Base-by-base conservation (phyloP, 495 filamentous ascomycete genomes). In the Trichoderma orchidacearum region DNA sequence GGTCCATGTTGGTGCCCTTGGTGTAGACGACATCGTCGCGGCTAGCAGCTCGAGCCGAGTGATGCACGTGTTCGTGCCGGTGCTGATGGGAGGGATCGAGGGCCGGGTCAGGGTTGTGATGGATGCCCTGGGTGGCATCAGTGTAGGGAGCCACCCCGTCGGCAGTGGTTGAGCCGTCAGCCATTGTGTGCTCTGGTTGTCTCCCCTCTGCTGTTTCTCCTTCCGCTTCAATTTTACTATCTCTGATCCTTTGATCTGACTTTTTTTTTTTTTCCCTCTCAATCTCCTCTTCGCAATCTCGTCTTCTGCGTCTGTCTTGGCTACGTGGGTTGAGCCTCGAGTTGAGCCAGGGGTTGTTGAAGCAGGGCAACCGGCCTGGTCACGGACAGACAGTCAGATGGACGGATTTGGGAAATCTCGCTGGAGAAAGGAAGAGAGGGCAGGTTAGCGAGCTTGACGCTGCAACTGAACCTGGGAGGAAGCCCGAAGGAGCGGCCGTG, bases 21-120 rank as follows among this genome's bases (percentile, higher is more conserved):
- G 62, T 50, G 55, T 52, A 38, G 18, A 58, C 57, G 45, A 38
- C 56, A 58, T 65, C 59, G 45, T 65, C 63, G 27, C 56, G 53
- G 56, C 56, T 59, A 15, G 56, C 51, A n/a, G 32, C 25, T 17
- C 30, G 32, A 13, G n/a, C 34, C 27, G 27, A 30, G 53, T 55
- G 54, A 15, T 60, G 61, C n/a, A 60, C 51, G 30, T 56, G 56
- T 0, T 28, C 27, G 23, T 57, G 56, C 41, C 52, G 55, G 36
- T 56, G 55, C 38, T 56, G 56, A 45, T 57, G 28, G 2, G 21
- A 17, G 4, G 56, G 56, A 28, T 52, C 45, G 2, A 57, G 56
- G 11, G 48, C 56, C 29, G 56, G 56, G 21, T 57, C 56, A 18
- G 38, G 30, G 28, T 56, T 55, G 18, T 38, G 53, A 21, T 38